These are phyloP conservation scores for Casuarina cunninghamiana DNA, from an alignment of 306 rosid species.

Conservation along the genomic window DNA sequence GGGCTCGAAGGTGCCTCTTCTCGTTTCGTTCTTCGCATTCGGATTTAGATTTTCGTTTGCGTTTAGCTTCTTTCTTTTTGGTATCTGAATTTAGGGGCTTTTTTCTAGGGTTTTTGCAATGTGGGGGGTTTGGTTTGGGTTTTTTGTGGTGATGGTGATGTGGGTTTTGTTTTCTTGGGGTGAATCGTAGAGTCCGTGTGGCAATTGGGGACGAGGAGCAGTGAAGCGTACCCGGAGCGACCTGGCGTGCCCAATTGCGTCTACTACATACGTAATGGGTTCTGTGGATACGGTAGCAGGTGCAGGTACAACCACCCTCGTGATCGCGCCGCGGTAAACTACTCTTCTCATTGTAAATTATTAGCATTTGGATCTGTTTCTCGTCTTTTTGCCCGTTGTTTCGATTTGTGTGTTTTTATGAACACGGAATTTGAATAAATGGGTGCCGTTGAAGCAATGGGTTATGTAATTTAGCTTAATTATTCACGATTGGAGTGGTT, in stretches of 20 bases:
- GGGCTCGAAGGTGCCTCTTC: slow-evolving; percentile 55
- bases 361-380: slow-evolving; percentile 28
- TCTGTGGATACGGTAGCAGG: slow-evolving; percentile 81
- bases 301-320: slow-evolving; percentile 89
- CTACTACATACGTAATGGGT: slow-evolving; percentile 84
- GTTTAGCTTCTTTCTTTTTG: background rate
- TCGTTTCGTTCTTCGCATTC: background rate
- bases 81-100: background rate
- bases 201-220: slow-evolving; percentile 56
- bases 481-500: slow-evolving; percentile 6
- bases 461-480: background rate
- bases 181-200: slow-evolving; percentile 69
- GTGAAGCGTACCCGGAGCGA: slow-evolving; percentile 81
- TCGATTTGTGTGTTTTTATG: background rate
- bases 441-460: background rate
- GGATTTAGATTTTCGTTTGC: background rate
- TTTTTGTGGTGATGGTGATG: slow-evolving; percentile 25
- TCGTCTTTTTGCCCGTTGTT: slow-evolving; percentile 12
- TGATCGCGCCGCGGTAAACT: slow-evolving; percentile 79
- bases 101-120: slow-evolving; percentile 47
- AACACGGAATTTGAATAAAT: background rate
- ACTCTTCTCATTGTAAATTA: slow-evolving; percentile 11
- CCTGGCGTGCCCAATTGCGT: slow-evolving; percentile 73
- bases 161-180: slow-evolving; percentile 1
- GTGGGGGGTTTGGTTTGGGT: slow-evolving; percentile 35